These are phyloP conservation scores for Leucaena leucocephala DNA, from an alignment of 306 rosid genomes.

Conservation along the genomic window DNA sequence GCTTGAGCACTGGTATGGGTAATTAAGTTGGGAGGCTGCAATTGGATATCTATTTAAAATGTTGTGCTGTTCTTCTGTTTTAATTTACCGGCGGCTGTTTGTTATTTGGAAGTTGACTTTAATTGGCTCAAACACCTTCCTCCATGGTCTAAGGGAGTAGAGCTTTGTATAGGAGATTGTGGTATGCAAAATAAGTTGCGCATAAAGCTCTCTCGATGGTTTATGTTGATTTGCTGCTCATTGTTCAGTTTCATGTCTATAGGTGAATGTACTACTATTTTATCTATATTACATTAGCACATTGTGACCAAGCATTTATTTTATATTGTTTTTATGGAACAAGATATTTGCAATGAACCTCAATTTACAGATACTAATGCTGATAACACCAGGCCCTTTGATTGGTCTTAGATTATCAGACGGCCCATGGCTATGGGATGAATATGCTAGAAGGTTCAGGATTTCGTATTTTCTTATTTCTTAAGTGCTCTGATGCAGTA, in stretches of 20 bases:
- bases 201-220: constrained; percentile 25
- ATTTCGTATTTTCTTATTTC: constrained; percentile 25
- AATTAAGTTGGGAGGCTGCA: constrained; percentile 22
- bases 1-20: constrained; percentile 25
- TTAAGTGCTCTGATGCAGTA: constrained; percentile 19
- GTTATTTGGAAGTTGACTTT: constrained; percentile 32
- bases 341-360: constrained; percentile 26
- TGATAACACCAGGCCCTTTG: constrained; percentile 18
- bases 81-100: constrained; percentile 26
- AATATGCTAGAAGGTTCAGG: constrained; percentile 29
- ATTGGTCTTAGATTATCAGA: constrained; percentile 33
- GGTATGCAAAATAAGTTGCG: constrained; percentile 27
- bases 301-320: constrained; percentile 17
- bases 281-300: not conserved
- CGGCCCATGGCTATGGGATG: constrained; percentile 24
- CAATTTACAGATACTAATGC: constrained; percentile 21
- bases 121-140: constrained; percentile 24
- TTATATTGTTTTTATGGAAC: constrained; percentile 27
- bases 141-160: constrained; percentile 30
- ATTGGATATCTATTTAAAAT: constrained; percentile 27
- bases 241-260: constrained; percentile 22
- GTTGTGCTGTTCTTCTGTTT: constrained; percentile 9
- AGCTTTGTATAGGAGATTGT: constrained; percentile 20
- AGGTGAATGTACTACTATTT: constrained; percentile 22
- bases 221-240: constrained; percentile 8